These are phyloP conservation scores for Euphrasia arctica DNA, from an alignment of 305 asterid species.

Conservation along the genomic window DNA sequence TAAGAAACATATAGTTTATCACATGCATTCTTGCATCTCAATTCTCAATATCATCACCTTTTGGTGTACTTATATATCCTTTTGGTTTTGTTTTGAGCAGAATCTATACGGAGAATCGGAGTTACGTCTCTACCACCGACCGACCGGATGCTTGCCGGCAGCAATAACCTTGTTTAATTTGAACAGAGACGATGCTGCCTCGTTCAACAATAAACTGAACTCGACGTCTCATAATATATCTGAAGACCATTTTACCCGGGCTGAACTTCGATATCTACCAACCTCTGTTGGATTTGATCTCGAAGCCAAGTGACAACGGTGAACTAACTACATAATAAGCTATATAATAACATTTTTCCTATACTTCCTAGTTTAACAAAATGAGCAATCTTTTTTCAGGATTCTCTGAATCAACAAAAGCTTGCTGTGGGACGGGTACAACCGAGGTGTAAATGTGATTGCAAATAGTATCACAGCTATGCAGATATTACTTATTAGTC, in stretches of 20 bases:
- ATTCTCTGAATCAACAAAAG: constrained; percentile 69
- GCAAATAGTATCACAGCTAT: constrained; percentile 3
- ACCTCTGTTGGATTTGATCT: constrained; percentile 58
- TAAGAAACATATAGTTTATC: constrained; percentile 26
- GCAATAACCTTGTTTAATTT: too few relatives aligned
- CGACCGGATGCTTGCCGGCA: too few relatives aligned
- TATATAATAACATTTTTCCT: neutral
- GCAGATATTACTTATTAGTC: neutral
- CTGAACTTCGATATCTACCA: constrained; percentile 71
- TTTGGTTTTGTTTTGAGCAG: too few relatives aligned
- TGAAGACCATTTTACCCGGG: constrained; percentile 54
- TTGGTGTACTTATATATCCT: too few relatives aligned
- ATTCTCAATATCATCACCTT: too few relatives aligned
- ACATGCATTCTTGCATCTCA: too few relatives aligned
- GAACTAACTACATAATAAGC: neutral
- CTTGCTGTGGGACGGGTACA: constrained; percentile 83
- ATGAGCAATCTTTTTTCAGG: constrained; percentile 34
- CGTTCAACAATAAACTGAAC: constrained; percentile 1
- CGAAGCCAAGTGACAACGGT: constrained; percentile 60
- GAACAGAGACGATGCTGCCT: too few relatives aligned
- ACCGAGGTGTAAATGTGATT: constrained; percentile 34
- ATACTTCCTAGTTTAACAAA: neutral
- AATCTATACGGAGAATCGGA: too few relatives aligned
- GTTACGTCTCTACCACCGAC: too few relatives aligned
- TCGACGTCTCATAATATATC: constrained; percentile 38